phyloP scores from a whole-genome alignment of 495 filamentous ascomycete genomes.

The Tuber indicum region DNA sequence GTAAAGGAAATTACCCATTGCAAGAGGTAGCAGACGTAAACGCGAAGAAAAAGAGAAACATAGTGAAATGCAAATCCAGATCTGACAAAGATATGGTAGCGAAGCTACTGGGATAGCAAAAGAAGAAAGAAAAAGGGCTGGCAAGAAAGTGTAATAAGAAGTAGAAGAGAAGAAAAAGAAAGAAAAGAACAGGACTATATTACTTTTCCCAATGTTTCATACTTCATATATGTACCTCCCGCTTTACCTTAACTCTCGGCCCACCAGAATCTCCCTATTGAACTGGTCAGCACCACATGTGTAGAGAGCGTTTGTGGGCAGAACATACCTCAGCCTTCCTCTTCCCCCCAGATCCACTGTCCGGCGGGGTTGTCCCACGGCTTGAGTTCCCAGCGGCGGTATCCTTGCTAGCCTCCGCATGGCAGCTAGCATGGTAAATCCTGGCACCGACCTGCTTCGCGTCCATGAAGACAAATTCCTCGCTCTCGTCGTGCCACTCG shows the following conservation, averaged over 20 bases:
- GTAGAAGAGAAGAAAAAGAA: slow-evolving; percentile 7
- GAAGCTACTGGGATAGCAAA: background rate
- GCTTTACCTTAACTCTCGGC: slow-evolving; percentile 39
- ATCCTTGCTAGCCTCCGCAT: slow-evolving; percentile 72
- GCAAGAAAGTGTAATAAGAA: slow-evolving; percentile 7
- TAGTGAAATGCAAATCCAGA: background rate
- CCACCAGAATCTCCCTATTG: slow-evolving; percentile 35
- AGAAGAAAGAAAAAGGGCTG: background rate
- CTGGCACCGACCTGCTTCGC: slow-evolving; percentile 68
- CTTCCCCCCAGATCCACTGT: slow-evolving; percentile 36
- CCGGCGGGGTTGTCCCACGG: slow-evolving; percentile 35
- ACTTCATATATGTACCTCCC: slow-evolving; percentile 25
- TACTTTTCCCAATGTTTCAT: slow-evolving; percentile 6
- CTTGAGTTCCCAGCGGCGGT: slow-evolving; percentile 36
- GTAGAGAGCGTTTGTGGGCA: slow-evolving; percentile 8
- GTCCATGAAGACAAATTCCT: slow-evolving; percentile 97
- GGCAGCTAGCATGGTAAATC: slow-evolving; percentile 85
- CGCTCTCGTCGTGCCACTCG: slow-evolving; percentile 78
- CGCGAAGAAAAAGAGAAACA: slow-evolving; percentile 9
- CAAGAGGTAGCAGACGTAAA: slow-evolving; percentile 20
- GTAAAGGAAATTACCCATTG: slow-evolving; percentile 1
- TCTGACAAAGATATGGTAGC: slow-evolving; percentile 5
- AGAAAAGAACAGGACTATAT: slow-evolving; percentile 8
- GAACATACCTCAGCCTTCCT: slow-evolving; percentile 41
- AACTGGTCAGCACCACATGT: background rate